These are phyloP conservation scores for Phragmites australis DNA, from an alignment of 176 grass and related monocot species.

Conservation along the genomic window DNA sequence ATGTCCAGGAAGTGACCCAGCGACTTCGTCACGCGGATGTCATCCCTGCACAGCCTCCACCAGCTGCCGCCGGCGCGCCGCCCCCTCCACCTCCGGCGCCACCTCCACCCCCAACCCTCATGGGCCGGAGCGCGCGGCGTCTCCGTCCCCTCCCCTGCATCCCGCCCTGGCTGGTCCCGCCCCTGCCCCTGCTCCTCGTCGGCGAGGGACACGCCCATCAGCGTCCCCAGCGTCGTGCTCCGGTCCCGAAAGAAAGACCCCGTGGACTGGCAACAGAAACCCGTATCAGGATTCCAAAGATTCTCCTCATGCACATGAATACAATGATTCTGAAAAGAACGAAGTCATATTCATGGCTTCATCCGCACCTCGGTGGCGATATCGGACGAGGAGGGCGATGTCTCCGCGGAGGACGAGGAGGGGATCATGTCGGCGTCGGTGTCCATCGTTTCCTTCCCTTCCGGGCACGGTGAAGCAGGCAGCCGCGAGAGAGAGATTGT, in stretches of 20 bases:
- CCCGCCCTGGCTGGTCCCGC: background rate
- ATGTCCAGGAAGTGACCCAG: slow-evolving; percentile 83
- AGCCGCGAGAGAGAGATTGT: background rate
- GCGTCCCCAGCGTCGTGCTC: slow-evolving; percentile 93
- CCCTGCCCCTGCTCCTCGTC: slow-evolving; percentile 34
- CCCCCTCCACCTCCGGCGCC: background rate
- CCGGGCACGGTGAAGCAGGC: background rate
- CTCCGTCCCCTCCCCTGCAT: background rate
- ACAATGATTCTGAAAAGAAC: background rate
- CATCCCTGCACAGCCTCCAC: slow-evolving; percentile 74
- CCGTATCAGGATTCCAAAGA: background rate
- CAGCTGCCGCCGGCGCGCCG: slow-evolving; percentile 43
- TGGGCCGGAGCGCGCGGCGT: background rate
- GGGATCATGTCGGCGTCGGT: slow-evolving; percentile 46
- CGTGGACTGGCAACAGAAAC: slow-evolving; percentile 57
- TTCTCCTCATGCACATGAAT: background rate
- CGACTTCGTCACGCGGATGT: slow-evolving; percentile 53
- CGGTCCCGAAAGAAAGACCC: slow-evolving; percentile 95
- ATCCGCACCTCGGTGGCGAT: slow-evolving; percentile 73
- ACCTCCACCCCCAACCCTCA: too few species aligned
- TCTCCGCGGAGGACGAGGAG: slow-evolving; percentile 64
- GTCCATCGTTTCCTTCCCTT: slow-evolving; percentile 48
- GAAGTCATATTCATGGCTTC: background rate
- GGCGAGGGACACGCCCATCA: slow-evolving; percentile 91
- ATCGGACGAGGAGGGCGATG: slow-evolving; percentile 83